Conservation (phyloP, 495 filamentous ascomycete species). For the Lasiosphaeria hispida region DNA sequence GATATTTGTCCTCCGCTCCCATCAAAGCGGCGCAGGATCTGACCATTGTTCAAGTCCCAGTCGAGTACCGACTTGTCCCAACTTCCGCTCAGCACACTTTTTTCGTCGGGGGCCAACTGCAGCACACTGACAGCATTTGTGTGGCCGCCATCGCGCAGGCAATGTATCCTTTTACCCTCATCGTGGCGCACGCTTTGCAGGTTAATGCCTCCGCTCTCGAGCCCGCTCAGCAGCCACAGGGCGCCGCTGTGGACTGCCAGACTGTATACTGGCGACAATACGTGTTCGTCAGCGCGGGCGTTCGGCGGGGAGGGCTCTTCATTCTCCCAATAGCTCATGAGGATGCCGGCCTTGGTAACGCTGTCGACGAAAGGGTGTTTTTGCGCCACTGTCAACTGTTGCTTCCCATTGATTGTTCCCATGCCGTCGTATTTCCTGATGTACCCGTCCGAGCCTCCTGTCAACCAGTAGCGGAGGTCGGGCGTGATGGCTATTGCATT, state of each 20-base stretch:
- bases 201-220: constrained; percentile 90
- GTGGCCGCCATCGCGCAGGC: constrained; percentile 66
- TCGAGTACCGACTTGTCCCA: constrained; percentile 95
- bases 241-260: constrained; percentile 86
- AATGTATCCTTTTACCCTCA: constrained; percentile 83
- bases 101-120: constrained; percentile 77
- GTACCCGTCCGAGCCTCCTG: constrained; percentile 89
- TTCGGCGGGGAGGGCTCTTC: constrained; percentile 49
- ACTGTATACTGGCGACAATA: constrained; percentile 86
- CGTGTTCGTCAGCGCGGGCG: constrained; percentile 48
- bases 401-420: constrained; percentile 90
- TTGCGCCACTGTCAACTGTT: constrained; percentile 92
- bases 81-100: constrained; percentile 83
- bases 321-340: constrained; percentile 98
- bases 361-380: constrained; percentile 96
- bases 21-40: constrained; percentile 68
- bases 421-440: constrained; percentile 95
- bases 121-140: constrained; percentile 90
- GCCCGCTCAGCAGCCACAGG: constrained; percentile 84
- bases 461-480: constrained; percentile 95
- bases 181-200: constrained; percentile 93
- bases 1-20: constrained; percentile 82
- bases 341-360: constrained; percentile 86
- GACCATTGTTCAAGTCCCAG: constrained; percentile 92
- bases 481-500: constrained; percentile 90